Evolutionary conservation across 495 filamentous ascomycete species (phyloP).

Genomic region (Rhypophila decipiens): DNA sequence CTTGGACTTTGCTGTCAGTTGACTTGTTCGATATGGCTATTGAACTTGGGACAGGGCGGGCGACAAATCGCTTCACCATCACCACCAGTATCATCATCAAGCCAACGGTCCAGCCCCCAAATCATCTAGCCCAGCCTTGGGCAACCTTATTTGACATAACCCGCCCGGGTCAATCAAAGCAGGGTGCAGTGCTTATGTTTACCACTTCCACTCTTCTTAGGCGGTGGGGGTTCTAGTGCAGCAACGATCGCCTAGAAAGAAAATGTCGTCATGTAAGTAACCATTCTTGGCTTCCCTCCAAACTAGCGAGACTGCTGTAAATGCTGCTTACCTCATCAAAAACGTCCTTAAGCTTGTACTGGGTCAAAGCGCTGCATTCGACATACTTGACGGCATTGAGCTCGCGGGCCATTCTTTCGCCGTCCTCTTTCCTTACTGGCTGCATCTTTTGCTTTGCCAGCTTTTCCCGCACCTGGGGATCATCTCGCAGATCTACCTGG

Average conservation of each 20-base stretch:
- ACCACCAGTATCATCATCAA: no score
- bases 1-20: no score
- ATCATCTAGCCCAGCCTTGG: no score
- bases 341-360: slow-evolving; percentile 98
- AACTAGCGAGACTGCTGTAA: no score
- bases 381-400: slow-evolving; percentile 96
- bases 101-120: no score
- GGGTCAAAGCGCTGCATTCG: slow-evolving; percentile 94
- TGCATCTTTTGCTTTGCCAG: slow-evolving; percentile 91
- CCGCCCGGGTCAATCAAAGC: no score
- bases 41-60: no score
- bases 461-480: slow-evolving; percentile 82
- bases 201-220: slow-evolving; percentile 66
- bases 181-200: slow-evolving; percentile 44
- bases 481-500: slow-evolving; percentile 92
- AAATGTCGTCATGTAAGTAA: slow-evolving; percentile 1
- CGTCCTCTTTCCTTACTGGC: slow-evolving; percentile 85
- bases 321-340: slow-evolving; percentile 81
- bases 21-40: no score
- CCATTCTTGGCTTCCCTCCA: background rate
- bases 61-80: no score
- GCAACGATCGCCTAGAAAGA: slow-evolving; percentile 87
- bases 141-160: no score
- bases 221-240: slow-evolving; percentile 74
- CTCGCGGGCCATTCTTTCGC: slow-evolving; percentile 93